Base-by-base conservation (phyloP, 2,329 filamentous ascomycete species). In the Fusarium bulbicola region DNA sequence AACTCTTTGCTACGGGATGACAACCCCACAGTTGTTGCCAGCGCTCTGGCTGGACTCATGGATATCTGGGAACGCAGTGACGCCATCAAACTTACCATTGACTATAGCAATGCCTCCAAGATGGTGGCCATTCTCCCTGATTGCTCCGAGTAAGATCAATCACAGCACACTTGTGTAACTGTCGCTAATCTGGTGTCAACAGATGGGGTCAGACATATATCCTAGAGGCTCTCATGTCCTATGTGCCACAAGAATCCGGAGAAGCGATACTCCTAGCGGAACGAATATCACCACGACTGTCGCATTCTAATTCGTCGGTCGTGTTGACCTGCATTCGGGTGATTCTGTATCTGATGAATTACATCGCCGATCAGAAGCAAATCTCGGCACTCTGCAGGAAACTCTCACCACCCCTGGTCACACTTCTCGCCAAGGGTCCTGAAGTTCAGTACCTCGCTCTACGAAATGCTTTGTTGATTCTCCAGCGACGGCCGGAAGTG, bases 161-260 rank as follows among this genome's bases (percentile, higher is more conserved):
- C 52, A 39, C 24, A 10, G n/a, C 21, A 14, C 24, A 30, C 21
- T 46, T 6, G 28, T 21, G 34, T 21, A 24, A 43, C 43, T 36
- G 39, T 68, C 57, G 39, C 71, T 76, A 61, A 76, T 66, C 63
- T 32, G 56, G 39, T 36, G 34, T 34, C 57, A 61, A 68, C 74
- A 97, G 94, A 88, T 99, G 96, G 96, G 95, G 96, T 46, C 96
- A 99, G 85, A 98, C 95, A 28, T 99, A 99, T 81, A 98, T 99
- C 63, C 88, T 99, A 14, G 96, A 99, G 84, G 95, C 96, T 26
- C 88, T 99, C 77, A 98, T 98, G 93, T 96, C 95, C 28, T 99
- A 98, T 80, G 93, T 98, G 20, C 96, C 96, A 11, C 94, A 97
- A 82, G 95, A 98, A 78, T 92, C 92, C 1, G 89, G 91, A 42